phyloP scores from a whole-genome alignment of 192 early-diverging fungal genomes.

The Neocallimastix lanati region DNA sequence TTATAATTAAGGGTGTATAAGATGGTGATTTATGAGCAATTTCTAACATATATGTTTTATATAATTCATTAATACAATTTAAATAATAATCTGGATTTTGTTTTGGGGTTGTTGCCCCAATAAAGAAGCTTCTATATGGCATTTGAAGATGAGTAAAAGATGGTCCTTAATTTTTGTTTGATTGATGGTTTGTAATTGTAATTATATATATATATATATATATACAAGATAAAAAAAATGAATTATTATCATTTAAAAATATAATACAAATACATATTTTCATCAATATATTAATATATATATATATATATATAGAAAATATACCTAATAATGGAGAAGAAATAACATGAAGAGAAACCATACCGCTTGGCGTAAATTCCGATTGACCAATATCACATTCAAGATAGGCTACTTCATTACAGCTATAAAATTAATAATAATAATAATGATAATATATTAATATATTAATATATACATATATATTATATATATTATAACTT shows the following conservation, averaged over 20 bases:
- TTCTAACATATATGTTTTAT: constrained; percentile 31
- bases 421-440: constrained; percentile 12
- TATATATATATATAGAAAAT: not conserved
- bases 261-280: no score
- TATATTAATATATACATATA: not conserved
- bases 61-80: constrained; percentile 38
- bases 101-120: constrained; percentile 58
- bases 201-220: not conserved
- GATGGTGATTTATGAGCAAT: constrained; percentile 9
- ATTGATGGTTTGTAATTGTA: no score
- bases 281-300: no score
- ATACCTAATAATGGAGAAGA: constrained; percentile 38
- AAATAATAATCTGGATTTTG: constrained; percentile 71
- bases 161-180: constrained; percentile 38
- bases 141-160: constrained; percentile 55
- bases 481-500: no score
- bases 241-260: no score
- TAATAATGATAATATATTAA: not conserved
- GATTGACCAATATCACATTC: constrained; percentile 88
- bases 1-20: constrained; percentile 69
- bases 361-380: constrained; percentile 66
- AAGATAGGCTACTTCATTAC: constrained; percentile 54
- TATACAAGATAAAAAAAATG: no score
- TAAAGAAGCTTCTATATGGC: constrained; percentile 47
- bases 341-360: constrained; percentile 60